A percentile compares a stretch with the other conserved stretches of the same genome.
These are phyloP conservation scores for Fremontodendron californicum DNA, from an alignment of 345 rosid genomes.

Conservation along the genomic window DNA sequence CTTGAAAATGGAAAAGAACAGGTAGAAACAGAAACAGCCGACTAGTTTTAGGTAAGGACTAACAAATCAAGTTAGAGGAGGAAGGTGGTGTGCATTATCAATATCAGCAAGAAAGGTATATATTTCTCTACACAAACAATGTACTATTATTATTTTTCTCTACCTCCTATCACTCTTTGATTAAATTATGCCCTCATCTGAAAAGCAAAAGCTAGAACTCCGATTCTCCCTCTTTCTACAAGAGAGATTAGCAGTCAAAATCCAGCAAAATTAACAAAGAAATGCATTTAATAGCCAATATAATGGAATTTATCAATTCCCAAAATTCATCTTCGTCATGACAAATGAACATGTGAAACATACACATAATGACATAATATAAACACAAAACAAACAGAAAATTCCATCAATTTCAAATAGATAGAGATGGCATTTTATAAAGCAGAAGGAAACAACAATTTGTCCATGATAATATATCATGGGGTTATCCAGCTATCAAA, in stretches of 20 bases:
- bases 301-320: neutral
- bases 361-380: neutral
- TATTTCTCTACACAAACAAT: neutral
- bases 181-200: neutral
- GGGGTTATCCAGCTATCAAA: constrained; percentile 10
- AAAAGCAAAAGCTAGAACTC: neutral
- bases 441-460: constrained; percentile 1
- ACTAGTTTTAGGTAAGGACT: neutral
- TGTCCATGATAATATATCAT: constrained; percentile 4
- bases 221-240: neutral
- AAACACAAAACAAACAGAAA: neutral
- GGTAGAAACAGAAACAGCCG: neutral
- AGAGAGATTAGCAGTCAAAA: neutral
- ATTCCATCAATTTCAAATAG: neutral
- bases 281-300: neutral
- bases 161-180: neutral
- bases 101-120: neutral
- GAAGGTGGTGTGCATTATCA: neutral
- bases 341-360: neutral
- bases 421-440: neutral
- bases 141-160: neutral
- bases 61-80: neutral
- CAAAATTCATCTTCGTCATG: neutral
- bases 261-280: neutral
- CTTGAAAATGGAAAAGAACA: neutral